phyloP scores from a whole-genome alignment of 2,329 filamentous ascomycete species.

The Diaporthe humulicola region DNA sequence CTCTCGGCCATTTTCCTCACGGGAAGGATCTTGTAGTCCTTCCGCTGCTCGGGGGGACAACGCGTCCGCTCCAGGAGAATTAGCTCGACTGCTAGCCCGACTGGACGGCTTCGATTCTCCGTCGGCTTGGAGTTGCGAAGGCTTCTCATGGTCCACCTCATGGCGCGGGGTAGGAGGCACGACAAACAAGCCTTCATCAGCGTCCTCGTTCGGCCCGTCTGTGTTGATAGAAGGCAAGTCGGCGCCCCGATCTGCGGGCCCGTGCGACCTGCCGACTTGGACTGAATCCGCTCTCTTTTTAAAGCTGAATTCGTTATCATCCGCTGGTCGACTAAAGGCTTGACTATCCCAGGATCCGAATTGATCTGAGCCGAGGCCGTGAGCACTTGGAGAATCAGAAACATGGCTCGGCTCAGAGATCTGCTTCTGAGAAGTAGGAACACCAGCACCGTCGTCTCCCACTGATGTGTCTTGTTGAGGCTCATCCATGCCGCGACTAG shows the following conservation, averaged over 20 bases:
- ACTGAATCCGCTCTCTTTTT: conserved; percentile 27
- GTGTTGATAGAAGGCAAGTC: conserved; percentile 14
- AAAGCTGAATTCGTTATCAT: conserved; percentile 9
- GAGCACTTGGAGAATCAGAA: not conserved
- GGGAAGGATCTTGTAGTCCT: not conserved
- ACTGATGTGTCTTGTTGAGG: not conserved
- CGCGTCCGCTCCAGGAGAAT: not conserved
- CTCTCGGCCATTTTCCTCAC: not conserved
- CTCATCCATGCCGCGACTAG: not conserved
- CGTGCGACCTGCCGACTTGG: not conserved
- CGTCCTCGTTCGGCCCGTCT: conserved; percentile 25
- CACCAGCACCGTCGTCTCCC: not conserved
- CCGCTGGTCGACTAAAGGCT: not conserved
- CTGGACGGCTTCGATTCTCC: not conserved
- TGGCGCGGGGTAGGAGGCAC: conserved; percentile 36
- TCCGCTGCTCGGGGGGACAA: not conserved
- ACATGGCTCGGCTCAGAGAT: not conserved
- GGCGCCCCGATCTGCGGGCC: not conserved
- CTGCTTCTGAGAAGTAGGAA: not conserved
- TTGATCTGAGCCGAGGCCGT: not conserved
- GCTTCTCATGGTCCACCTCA: not conserved
- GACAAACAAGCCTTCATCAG: conserved; percentile 34
- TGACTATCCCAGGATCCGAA: conserved; percentile 11
- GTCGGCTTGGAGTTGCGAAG: not conserved
- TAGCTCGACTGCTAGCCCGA: conserved; percentile 5